Conservation (phyloP, 352 stramenopile species). For the Globisporangium viniferum region DNA sequence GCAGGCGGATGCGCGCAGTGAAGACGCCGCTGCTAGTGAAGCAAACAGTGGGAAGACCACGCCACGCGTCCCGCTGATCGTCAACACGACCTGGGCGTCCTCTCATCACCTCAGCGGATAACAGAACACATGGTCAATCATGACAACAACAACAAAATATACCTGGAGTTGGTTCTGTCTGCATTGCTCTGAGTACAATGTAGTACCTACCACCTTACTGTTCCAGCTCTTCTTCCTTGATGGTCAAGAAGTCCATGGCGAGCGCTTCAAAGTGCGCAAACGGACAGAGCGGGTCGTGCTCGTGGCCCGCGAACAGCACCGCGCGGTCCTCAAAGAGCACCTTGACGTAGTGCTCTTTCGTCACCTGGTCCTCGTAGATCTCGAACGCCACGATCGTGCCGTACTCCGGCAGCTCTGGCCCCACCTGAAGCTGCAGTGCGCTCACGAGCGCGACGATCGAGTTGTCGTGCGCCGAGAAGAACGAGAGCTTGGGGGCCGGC, state of each 20-base stretch:
- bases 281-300: conserved; percentile 48
- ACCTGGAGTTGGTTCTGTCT: not conserved
- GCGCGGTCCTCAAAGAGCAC: conserved; percentile 56
- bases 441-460: conserved; percentile 77
- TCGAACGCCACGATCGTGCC: conserved; percentile 70
- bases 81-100: conserved; percentile 42
- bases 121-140: not conserved
- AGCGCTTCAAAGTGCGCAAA: conserved; percentile 64
- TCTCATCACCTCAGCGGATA: conserved; percentile 14
- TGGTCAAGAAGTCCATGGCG: conserved; percentile 45
- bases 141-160: not conserved
- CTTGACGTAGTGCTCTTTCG: conserved; percentile 49
- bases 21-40: not conserved
- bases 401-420: conserved; percentile 54
- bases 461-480: conserved; percentile 86
- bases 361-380: conserved; percentile 50
- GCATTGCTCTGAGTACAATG: not conserved
- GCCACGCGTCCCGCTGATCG: conserved; percentile 31
- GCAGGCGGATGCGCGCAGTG: not conserved
- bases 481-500: conserved; percentile 47
- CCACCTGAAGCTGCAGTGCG: conserved; percentile 65
- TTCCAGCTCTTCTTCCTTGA: not conserved
- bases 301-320: conserved; percentile 52
- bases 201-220: too few species aligned
- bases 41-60: conserved; percentile 8